Base-by-base conservation (phyloP, 192 early-diverging fungal genomes). In the Gigaspora rosea region DNA sequence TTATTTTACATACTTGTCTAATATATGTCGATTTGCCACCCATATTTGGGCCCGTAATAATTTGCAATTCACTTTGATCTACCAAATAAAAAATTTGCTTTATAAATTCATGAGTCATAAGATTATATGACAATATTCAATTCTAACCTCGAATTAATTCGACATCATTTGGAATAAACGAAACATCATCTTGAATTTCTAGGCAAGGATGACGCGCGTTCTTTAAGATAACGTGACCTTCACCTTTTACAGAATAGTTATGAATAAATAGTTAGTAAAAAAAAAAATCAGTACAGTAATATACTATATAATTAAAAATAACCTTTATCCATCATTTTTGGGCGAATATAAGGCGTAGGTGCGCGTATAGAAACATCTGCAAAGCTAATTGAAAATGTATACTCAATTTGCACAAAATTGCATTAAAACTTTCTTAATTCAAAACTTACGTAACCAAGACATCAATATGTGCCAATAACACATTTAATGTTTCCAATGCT, bases 21-120 rank as follows among this genome's bases (percentile, higher is more conserved):
- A 97, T 97, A 80, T 95, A 99, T 0, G 97, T 99, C 9, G 95
- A 96, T 81, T 99, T 99, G 54, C 97, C 97, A 74, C 96, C 95
- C 97, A 99, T 99, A 83, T 99, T 99, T 16, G 97, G 97, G 0
- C 97, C 97, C 0, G 96, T 97, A 62, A 98, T 97, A 50, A 98
- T 95, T 41, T 90, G 87, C 75, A 98, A 97, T 78, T 91, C 90
- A 5, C 85, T 86, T 32, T 83, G 73, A 77, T 80, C 88, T 89
- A 68, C 32, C 50, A 48, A 27, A n/a, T 46, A 16, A 48, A 76
- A 35, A 76, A 10, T 41, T 20, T 47, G 49, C 47, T 71, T 70
- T 35, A 69, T 58, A 41, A 58, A 73, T 13, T 69, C n/a, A 63
- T 66, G 27, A 32, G 20, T 49, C 7, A 27, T 15, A 46, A 57